Conservation (phyloP, 2,329 filamentous ascomycete species). For the Whalleya microplaca region DNA sequence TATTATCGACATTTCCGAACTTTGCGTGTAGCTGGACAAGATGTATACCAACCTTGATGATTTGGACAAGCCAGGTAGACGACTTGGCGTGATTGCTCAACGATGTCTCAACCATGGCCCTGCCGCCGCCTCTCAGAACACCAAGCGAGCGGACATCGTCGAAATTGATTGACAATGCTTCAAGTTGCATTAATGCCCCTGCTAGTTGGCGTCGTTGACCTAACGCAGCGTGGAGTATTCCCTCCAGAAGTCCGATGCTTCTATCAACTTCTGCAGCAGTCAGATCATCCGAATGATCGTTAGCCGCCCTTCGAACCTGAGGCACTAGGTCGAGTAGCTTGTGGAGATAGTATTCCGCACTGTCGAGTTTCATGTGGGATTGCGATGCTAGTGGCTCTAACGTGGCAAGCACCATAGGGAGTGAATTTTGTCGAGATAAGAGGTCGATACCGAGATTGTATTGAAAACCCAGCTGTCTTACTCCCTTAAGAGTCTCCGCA, state of each 20-base stretch:
- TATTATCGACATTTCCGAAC: constrained; percentile 59
- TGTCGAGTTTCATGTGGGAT: constrained; percentile 38
- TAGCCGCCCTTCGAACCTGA: constrained; percentile 65
- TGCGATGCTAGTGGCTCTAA: constrained; percentile 47
- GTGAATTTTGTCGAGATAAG: constrained; percentile 72
- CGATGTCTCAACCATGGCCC: constrained; percentile 24
- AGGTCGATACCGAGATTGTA: constrained; percentile 77
- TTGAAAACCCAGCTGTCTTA: constrained; percentile 88
- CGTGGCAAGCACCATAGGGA: constrained; percentile 69
- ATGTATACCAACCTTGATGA: constrained; percentile 65
- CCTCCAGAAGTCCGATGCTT: constrained; percentile 85
- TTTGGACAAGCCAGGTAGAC: constrained; percentile 66
- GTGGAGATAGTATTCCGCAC: constrained; percentile 75
- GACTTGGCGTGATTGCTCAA: constrained; percentile 34
- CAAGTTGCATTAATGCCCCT: constrained; percentile 42
- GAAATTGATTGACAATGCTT: constrained; percentile 44
- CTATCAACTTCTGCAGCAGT: constrained; percentile 78
- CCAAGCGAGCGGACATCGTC: constrained; percentile 43
- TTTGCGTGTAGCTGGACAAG: constrained; percentile 70
- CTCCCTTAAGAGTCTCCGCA: constrained; percentile 80
- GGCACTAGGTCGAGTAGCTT: constrained; percentile 76
- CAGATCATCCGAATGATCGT: constrained; percentile 82
- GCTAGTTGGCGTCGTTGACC: constrained; percentile 60
- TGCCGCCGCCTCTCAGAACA: constrained; percentile 21
- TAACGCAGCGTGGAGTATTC: constrained; percentile 70